Evolutionary conservation across 768 basidiomycete species (phyloP), one percentile per base, ranked within the genome.

Genomic region (Galerina marginata): DNA sequence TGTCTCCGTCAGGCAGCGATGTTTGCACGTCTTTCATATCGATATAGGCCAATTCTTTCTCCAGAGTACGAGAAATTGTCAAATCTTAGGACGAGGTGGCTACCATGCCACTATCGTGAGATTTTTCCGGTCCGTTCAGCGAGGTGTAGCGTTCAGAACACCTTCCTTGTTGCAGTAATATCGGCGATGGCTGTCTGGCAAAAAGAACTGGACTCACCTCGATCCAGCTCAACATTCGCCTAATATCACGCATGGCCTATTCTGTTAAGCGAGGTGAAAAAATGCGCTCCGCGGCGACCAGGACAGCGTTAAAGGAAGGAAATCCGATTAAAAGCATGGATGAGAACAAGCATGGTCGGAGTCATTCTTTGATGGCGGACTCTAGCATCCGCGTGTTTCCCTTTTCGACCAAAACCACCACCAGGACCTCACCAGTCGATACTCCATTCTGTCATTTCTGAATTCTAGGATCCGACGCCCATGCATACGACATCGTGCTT

Each of bases 341-440:
- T 53, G 51, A 53, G 51, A 53, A 53, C 50, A 25, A 52, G 50
- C 38, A 37, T 37, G 37, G 33, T 44, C 45, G 47, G 16, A 42
- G 43, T 48, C 25, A 6, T 45, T 43, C 36, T 51, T 59, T 51
- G 36, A 53, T 23, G 45, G 47, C 44, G 51, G 42, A 16, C 29
- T 20, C 12, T 36, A 50, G 44, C 25, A 29, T 53, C 58, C 58
- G 52, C 58, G 58, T 53, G 58, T 54, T 46, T 37, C 52, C 51
- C 37, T 53, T 54, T 59, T 52, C 46, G 52, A 45, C 51, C 58
- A 45, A 44, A 53, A 59, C 58, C 38, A 59, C 52, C 44, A 59
- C 52, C 38, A 48, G 20, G 39, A 54, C 53, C 53, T 54, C 53
- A 54, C 29, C 29, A 33, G 29, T 33, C 29, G 29, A 33, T 33